These are phyloP conservation scores for Saccharomycopsis capsularis DNA, from an alignment of 805 yeast genomes.

Conservation along the genomic window DNA sequence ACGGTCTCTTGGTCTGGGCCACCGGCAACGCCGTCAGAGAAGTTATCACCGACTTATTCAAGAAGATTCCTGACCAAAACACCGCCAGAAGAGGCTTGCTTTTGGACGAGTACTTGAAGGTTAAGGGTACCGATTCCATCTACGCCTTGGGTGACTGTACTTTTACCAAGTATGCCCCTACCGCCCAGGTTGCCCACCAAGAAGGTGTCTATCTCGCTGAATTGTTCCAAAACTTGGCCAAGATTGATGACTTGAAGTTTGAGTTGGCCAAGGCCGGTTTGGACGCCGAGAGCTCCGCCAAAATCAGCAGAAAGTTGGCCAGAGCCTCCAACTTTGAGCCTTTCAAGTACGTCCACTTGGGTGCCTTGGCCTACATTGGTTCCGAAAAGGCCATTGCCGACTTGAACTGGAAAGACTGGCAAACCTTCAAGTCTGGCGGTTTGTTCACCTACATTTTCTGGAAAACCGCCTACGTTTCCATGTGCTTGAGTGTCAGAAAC, in stretches of 20 bases:
- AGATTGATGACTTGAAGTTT: constrained; percentile 52
- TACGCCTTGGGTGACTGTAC: constrained; percentile 96
- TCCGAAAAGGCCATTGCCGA: constrained; percentile 92
- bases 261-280: constrained; percentile 29
- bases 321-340: constrained; percentile 37
- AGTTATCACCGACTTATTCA: constrained; percentile 58
- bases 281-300: constrained; percentile 38
- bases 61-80: constrained; percentile 66
- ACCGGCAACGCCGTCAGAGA: constrained; percentile 92
- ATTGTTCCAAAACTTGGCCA: constrained; percentile 58
- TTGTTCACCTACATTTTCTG: constrained; percentile 84
- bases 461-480: constrained; percentile 89
- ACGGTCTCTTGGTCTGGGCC: constrained; percentile 95
- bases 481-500: constrained; percentile 86
- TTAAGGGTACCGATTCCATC: constrained; percentile 74
- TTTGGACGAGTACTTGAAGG: constrained; percentile 73
- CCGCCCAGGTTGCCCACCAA: constrained; percentile 97
- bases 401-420: constrained; percentile 71
- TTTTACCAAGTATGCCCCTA: constrained; percentile 79
- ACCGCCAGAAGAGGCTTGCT: constrained; percentile 86
- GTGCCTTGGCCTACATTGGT: constrained; percentile 92
- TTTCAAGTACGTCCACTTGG: constrained; percentile 81
- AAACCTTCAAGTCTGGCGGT: constrained; percentile 77
- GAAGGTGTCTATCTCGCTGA: constrained; percentile 78
- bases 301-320: constrained; percentile 35